Percentiles rank a stretch among this genome's conserved stretches.
These are phyloP conservation scores for Aspergillus hancockii DNA, from an alignment of 495 filamentous ascomycete genomes.

Conservation along the genomic window DNA sequence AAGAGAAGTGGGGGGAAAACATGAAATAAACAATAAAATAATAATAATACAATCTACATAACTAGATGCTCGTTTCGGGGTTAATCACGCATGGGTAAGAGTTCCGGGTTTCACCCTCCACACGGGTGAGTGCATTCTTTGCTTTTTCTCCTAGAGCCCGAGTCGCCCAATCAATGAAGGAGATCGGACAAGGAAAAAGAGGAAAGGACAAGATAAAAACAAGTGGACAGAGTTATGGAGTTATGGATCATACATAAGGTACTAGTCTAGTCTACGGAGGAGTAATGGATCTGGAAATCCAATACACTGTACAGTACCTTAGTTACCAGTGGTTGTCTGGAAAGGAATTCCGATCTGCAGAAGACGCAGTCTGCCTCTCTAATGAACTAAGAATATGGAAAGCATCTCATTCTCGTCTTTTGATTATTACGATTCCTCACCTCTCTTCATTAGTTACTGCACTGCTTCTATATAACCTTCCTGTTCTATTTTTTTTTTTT, in stretches of 20 bases:
- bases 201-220: no score
- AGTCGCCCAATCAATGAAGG: slow-evolving; percentile 4
- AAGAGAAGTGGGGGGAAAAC: slow-evolving; percentile 2
- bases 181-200: slow-evolving; percentile 1
- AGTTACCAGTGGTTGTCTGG: neutral
- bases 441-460: no score
- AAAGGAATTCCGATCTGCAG: neutral
- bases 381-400: no score
- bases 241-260: no score
- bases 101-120: slow-evolving; percentile 12
- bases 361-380: neutral
- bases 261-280: no score
- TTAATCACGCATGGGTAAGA: neutral
- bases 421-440: no score
- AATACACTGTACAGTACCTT: no score
- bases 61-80: neutral
- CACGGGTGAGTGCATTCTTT: slow-evolving; percentile 19
- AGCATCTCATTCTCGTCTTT: no score
- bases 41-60: neutral
- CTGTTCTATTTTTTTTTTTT: no score
- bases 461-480: no score
- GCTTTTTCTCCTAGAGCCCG: slow-evolving; percentile 15
- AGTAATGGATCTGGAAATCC: neutral
- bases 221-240: no score
- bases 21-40: neutral